Percentiles rank a stretch among this genome's conserved stretches.
phyloP scores from a whole-genome alignment of 768 basidiomycete species.

The Sutorius australiensis region DNA sequence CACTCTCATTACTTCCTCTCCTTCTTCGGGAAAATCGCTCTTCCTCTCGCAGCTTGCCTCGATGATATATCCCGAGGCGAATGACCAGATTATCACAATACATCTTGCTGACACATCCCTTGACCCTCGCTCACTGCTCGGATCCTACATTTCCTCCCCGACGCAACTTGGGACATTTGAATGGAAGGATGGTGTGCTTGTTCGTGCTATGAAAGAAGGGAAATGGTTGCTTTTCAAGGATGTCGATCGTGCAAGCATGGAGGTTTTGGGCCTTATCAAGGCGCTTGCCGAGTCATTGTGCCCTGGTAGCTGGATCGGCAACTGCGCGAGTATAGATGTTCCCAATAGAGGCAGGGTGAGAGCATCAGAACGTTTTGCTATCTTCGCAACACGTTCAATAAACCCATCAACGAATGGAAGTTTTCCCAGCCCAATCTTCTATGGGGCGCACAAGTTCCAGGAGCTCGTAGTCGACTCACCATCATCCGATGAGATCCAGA shows the following conservation, averaged over 20 bases:
- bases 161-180: constrained; percentile 84
- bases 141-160: constrained; percentile 88
- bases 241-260: constrained; percentile 84
- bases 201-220: constrained; percentile 85
- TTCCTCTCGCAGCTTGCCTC: constrained; percentile 74
- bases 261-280: constrained; percentile 84
- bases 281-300: constrained; percentile 75
- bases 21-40: constrained; percentile 86
- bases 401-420: constrained; percentile 42
- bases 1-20: constrained; percentile 76
- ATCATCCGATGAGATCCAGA: constrained; percentile 58
- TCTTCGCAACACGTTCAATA: constrained; percentile 86
- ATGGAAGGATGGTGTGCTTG: constrained; percentile 93
- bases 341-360: constrained; percentile 71
- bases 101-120: constrained; percentile 94
- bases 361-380: constrained; percentile 74
- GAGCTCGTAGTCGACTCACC: constrained; percentile 67
- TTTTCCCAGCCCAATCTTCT: constrained; percentile 65
- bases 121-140: constrained; percentile 88
- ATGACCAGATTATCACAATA: constrained; percentile 75
- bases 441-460: constrained; percentile 80
- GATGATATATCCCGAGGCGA: constrained; percentile 52
- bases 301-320: constrained; percentile 72
- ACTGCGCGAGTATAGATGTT: constrained; percentile 61
- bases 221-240: constrained; percentile 93